Conservation (phyloP, 257 asterid genomes). For the Solanum phureja region DNA sequence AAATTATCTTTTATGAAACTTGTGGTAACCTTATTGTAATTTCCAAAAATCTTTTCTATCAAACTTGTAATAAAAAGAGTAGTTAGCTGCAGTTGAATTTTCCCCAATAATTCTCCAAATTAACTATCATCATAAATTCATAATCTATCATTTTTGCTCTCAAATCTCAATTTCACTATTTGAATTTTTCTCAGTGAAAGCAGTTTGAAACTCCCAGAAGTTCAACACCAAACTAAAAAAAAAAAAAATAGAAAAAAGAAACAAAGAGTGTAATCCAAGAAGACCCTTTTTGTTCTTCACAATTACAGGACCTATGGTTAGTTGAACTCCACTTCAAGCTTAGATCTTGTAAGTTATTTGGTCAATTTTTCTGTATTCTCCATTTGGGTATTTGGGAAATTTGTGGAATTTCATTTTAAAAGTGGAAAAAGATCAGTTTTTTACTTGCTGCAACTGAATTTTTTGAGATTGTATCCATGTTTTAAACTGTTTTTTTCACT, state of each 20-base stretch:
- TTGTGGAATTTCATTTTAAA: neutral
- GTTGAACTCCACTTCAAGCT: neutral
- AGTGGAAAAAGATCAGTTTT: neutral
- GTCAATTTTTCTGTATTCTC: neutral
- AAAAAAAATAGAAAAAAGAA: neutral
- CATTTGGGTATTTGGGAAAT: neutral
- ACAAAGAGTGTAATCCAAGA: neutral
- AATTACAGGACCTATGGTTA: neutral
- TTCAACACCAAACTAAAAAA: neutral
- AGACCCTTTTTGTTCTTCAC: neutral
- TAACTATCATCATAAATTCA: neutral
- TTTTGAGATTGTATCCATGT: neutral
- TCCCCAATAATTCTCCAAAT: neutral
- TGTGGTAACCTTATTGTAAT: neutral
- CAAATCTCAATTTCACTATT: neutral
- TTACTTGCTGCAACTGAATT: neutral
- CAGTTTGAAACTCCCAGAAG: neutral
- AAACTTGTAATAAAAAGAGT: neutral
- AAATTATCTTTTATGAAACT: neutral
- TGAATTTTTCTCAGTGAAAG: neutral
- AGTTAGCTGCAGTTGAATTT: neutral
- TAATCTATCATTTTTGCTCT: neutral
- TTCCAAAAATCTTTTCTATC: neutral
- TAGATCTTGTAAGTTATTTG: neutral
- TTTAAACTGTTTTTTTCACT: neutral